A percentile compares a stretch with the other conserved stretches of the same genome.
Conservation (phyloP, 768 basidiomycete genomes). For the Trametes meyenii region DNA sequence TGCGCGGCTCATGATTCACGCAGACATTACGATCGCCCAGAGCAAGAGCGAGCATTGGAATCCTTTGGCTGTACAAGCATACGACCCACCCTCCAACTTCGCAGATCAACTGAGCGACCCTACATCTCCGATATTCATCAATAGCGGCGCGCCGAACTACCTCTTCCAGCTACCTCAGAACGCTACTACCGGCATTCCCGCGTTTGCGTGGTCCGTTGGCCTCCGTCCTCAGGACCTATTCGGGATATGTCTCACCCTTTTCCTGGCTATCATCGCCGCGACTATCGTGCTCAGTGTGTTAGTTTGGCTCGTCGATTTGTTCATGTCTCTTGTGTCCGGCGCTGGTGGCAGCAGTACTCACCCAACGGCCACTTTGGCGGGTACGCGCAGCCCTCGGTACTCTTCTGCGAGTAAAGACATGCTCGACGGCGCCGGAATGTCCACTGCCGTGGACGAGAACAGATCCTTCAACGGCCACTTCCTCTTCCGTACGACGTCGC, state of each 20-base stretch:
- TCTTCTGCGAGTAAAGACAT: conserved; percentile 55
- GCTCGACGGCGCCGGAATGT: conserved; percentile 38
- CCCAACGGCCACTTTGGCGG: conserved; percentile 35
- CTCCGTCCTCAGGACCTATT: conserved; percentile 83
- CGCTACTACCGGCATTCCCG: conserved; percentile 69
- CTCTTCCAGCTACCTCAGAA: conserved; percentile 71
- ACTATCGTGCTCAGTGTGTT: conserved; percentile 70
- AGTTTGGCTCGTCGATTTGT: conserved; percentile 72
- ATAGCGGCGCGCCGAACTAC: conserved; percentile 66
- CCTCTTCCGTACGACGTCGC: conserved; percentile 40
- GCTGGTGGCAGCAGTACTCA: conserved; percentile 27
- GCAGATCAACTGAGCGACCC: conserved; percentile 71
- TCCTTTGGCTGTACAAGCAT: conserved; percentile 59
- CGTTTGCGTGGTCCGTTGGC: conserved; percentile 85
- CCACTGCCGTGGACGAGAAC: conserved; percentile 47
- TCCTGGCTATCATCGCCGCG: conserved; percentile 75
- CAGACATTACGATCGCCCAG: conserved; percentile 76
- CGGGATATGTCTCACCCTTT: conserved; percentile 77
- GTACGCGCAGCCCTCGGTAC: conserved; percentile 44
- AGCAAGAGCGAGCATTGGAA: conserved; percentile 62
- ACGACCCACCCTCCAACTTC: conserved; percentile 70
- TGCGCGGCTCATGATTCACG: conserved; percentile 20
- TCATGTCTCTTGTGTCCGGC: conserved; percentile 43
- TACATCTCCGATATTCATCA: conserved; percentile 76
- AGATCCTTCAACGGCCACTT: conserved; percentile 50